Evolutionary conservation across 2,329 filamentous ascomycete genomes (phyloP), one percentile per base, ranked within the genome.

Genomic region (Saccharata proteae): DNA sequence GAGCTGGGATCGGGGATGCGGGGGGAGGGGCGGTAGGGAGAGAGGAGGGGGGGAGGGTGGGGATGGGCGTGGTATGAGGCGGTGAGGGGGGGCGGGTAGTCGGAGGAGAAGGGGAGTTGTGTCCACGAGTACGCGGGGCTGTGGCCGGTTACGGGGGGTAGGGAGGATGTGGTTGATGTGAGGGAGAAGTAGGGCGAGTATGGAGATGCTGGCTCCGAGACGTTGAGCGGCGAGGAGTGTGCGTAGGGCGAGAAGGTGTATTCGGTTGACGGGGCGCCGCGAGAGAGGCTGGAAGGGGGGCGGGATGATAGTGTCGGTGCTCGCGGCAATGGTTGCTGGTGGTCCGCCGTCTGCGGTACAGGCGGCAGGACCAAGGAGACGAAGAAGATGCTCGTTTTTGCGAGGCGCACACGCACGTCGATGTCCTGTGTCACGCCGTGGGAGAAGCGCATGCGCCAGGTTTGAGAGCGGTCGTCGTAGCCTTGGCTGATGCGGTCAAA

Each of bases 401-500:
- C 55, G 19, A 58, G 40, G 24, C 52, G 40, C 9, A 58, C 43
- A 6, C 51, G 44, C 14, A 45, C 53, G 15, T 49, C 45, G 24
- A 57, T 49, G 17, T 36, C 34, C 10, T 28, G 34, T 23, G 34
- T 29, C 10, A 27, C 22, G 12, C 22, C 22, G 21, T 26, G 32
- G 18, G 29, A 11, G 15, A 22, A 30, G 20, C 28, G 32, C 12
- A 36, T 32, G 9, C 29, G 34, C 29, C 35, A 37, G 18, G 20
- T 37, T 16, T 29, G 34, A 10, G n/a, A 10, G 16, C 54, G 48
- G 32, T 62, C 55, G 6, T 49, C 52, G 40, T 54, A 64, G 16
- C 58, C 59, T 15, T 57, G 55, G 19, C 58, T 62, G 25, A 61
- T 51, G 23, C 51, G 49, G 13, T 64, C 61, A 10, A 62, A 50